These are phyloP conservation scores for Pleurotus tuber-regium DNA, from an alignment of 768 basidiomycete genomes.

Conservation along the genomic window DNA sequence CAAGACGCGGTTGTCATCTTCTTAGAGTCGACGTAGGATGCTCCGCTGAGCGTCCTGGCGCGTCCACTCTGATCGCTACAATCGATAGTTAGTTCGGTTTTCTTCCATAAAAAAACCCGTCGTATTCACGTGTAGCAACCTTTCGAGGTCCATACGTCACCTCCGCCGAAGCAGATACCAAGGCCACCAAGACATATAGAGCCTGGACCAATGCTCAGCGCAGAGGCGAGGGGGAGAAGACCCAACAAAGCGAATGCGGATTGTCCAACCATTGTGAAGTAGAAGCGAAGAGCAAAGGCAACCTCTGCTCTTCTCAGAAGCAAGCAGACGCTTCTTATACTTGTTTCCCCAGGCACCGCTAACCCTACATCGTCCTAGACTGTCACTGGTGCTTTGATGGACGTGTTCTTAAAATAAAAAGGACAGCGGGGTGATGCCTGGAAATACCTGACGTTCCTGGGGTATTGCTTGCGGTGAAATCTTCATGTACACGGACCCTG, in stretches of 20 bases:
- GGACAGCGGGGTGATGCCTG: no score
- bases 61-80: constrained; percentile 36
- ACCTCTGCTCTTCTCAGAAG: no score
- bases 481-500: no score
- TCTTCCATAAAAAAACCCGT: not conserved
- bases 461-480: no score
- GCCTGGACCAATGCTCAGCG: not conserved
- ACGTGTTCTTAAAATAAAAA: no score
- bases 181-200: not conserved
- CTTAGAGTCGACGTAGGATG: constrained; percentile 30
- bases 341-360: no score
- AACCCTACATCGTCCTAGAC: no score
- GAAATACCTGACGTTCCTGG: no score
- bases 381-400: no score
- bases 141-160: not conserved
- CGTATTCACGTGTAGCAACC: not conserved
- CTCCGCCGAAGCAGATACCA: not conserved
- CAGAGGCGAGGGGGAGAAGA: not conserved
- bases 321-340: no score
- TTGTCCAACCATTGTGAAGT: not conserved
- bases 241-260: not conserved
- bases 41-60: constrained; percentile 37
- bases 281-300: no score
- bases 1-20: constrained; percentile 41
- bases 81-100: not conserved